phyloP scores from a whole-genome alignment of 1,284 basidiomycete species.

The Moesziomyces sp. region DNA sequence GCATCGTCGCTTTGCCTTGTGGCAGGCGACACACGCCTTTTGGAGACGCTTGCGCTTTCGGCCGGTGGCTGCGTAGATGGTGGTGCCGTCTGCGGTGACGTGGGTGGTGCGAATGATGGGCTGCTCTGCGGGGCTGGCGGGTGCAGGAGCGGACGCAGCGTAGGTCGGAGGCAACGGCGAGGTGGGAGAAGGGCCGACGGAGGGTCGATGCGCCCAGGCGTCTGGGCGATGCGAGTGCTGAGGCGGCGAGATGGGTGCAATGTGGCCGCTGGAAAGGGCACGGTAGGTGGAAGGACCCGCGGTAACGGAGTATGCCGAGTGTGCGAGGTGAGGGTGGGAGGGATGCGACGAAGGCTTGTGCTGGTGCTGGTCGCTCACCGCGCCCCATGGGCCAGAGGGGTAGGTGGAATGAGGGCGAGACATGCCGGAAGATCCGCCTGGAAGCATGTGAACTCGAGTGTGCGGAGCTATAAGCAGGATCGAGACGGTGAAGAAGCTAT shows the following conservation, averaged over 20 bases:
- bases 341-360: conserved; percentile 14
- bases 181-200: conserved; percentile 10
- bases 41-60: conserved; percentile 63
- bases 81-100: conserved; percentile 47
- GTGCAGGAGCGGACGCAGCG: conserved; percentile 9
- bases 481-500: background rate
- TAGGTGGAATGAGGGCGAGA: conserved; percentile 33
- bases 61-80: conserved; percentile 54
- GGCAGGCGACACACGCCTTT: conserved; percentile 62
- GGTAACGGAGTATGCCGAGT: conserved; percentile 40
- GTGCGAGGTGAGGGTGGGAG: conserved; percentile 19
- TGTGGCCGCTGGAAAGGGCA: conserved; percentile 36
- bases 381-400: conserved; percentile 29
- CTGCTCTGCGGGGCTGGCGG: conserved; percentile 19
- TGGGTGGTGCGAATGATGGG: conserved; percentile 43
- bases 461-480: background rate
- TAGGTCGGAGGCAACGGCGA: conserved; percentile 33
- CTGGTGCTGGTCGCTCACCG: conserved; percentile 27
- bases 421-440: conserved; percentile 25
- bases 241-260: conserved; percentile 5
- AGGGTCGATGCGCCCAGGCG: conserved; percentile 22
- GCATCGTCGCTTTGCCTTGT: conserved; percentile 71
- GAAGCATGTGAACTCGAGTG: conserved; percentile 7
- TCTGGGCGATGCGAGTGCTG: conserved; percentile 21
- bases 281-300: conserved; percentile 49